phyloP scores from a whole-genome alignment of 345 rosid genomes.

The Reutealis trisperma region DNA sequence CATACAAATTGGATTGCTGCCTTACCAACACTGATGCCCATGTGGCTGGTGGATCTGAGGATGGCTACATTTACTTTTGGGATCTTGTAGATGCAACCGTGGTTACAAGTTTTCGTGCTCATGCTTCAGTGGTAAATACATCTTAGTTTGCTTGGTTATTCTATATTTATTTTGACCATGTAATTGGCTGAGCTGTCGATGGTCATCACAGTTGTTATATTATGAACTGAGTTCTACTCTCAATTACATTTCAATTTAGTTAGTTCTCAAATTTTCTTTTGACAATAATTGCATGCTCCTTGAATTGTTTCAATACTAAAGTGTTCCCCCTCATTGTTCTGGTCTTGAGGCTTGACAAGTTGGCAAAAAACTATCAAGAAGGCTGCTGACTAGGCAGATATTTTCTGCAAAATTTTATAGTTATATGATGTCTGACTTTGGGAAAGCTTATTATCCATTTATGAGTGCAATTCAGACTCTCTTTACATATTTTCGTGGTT shows the following conservation, averaged over 20 bases:
- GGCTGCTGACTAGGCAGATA: background rate
- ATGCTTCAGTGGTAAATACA: conserved; percentile 78
- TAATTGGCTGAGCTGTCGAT: background rate
- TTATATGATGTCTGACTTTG: background rate
- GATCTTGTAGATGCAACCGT: conserved; percentile 92
- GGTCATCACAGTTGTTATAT: background rate
- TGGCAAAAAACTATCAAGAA: background rate
- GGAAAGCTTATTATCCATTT: background rate
- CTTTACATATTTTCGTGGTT: background rate
- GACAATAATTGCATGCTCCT: background rate
- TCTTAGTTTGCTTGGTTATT: background rate
- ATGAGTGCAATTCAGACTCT: too few relatives aligned
- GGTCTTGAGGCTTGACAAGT: background rate
- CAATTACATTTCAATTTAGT: background rate
- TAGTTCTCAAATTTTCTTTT: background rate
- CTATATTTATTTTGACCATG: background rate
- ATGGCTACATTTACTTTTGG: conserved; percentile 92
- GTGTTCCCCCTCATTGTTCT: too few relatives aligned
- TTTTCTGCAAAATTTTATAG: background rate
- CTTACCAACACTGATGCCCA: conserved; percentile 85
- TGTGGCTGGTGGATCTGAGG: conserved; percentile 92
- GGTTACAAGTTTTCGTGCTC: conserved; percentile 72
- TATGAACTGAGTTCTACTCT: background rate
- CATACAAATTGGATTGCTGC: conserved; percentile 92
- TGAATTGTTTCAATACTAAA: background rate